Evolutionary conservation across 2,329 filamentous ascomycete species (phyloP), one percentile per base, ranked within the genome.

Genomic region (Colletotrichum sp.): DNA sequence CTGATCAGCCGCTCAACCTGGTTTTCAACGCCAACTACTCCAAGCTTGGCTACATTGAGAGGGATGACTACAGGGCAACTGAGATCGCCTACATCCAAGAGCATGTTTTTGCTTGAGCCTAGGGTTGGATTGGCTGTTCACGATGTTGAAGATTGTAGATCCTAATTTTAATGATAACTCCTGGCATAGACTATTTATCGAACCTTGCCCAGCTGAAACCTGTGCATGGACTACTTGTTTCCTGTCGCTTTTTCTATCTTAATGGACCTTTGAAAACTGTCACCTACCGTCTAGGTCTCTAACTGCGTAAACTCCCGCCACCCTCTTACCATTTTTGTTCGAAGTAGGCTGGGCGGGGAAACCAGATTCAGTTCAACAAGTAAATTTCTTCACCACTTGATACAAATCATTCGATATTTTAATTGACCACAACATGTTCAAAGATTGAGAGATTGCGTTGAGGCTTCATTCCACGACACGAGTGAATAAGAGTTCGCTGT

Each of bases 1-100:
- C 82, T 3, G 78, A 80, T 4, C 78, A 82, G 34, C 87, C 87
- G 4, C 69, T 85, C n/a, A 88, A 90, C 78, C 81, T 90, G 18
- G 85, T 90, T 1, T 89, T 90, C 71, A 86, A 90, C 75, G 85
- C 85, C 24, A 90, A 91, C 79, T 82, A 79, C 5, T 88, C 86
- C 7, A 75, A 76, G 6, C 71, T 84, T 10, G 78, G 79, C 18
- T 87, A 88, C 78, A 78, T 85, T 70, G 88, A 88, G 78, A 76
- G 80, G 62, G 89, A 91, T 78, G 83, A 83, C 28, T 89, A 87
- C 81, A 83, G 89, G 36, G 80, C 81, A 21, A 81, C 85, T 65
- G 85, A 83, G 10, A 87, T 89, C n/a, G 64, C 80, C 5, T 88
- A 87, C 76, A 79, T 86, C 4, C 76, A 82, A 5, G 71, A 82